These are phyloP conservation scores for Scedosporium dehoogii DNA, from an alignment of 2,329 filamentous ascomycete species.

Conservation along the genomic window DNA sequence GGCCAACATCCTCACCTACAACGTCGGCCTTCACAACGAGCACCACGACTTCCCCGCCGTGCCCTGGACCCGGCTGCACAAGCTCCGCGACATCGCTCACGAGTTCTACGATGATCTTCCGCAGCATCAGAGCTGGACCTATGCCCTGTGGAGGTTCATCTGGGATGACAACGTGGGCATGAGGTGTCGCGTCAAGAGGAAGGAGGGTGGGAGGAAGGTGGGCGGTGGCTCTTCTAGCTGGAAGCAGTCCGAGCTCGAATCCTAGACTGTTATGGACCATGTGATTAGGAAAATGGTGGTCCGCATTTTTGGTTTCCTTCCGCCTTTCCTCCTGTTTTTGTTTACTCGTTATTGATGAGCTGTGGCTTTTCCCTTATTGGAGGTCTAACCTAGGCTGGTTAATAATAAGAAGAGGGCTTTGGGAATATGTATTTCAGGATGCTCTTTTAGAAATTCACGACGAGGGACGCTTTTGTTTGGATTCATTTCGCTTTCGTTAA, in stretches of 20 bases:
- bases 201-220: constrained; percentile 59
- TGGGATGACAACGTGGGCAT: constrained; percentile 81
- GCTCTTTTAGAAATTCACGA: not conserved
- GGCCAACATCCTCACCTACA: constrained; percentile 89
- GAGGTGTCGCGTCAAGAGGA: constrained; percentile 87
- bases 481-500: not conserved
- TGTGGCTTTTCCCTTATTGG: not conserved
- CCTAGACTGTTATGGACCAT: constrained; percentile 14
- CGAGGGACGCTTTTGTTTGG: not conserved
- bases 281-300: not conserved
- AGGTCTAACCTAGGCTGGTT: not conserved
- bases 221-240: constrained; percentile 39
- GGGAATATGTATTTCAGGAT: not conserved
- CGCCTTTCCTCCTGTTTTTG: not conserved
- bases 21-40: constrained; percentile 96
- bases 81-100: constrained; percentile 66
- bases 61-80: constrained; percentile 80
- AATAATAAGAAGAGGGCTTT: not conserved
- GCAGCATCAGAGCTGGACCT: constrained; percentile 79
- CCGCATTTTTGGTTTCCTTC: not conserved
- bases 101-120: constrained; percentile 92
- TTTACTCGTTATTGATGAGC: not conserved
- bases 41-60: constrained; percentile 98
- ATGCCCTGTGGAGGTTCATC: constrained; percentile 93
- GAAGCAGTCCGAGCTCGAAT: constrained; percentile 62